phyloP scores from a whole-genome alignment of 2,329 filamentous ascomycete species.

The Colletotrichum cereale region DNA sequence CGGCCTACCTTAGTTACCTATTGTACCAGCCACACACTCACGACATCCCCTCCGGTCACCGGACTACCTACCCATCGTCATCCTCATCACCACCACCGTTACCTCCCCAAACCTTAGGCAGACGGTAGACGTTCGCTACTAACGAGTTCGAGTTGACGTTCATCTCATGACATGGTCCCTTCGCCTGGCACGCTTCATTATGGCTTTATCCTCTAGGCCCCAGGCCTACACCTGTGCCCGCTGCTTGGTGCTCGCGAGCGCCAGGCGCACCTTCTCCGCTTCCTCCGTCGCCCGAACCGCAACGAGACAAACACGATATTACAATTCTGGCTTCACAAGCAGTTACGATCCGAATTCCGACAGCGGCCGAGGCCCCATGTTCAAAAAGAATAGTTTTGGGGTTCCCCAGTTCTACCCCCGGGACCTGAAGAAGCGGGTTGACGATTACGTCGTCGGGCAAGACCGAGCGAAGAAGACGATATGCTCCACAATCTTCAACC shows the following conservation, averaged over 20 bases:
- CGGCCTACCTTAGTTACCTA: conserved; percentile 16
- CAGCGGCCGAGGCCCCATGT: conserved; percentile 70
- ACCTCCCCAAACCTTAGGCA: not conserved
- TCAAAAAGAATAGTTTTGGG: conserved; percentile 67
- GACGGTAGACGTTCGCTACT: not conserved
- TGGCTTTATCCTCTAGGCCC: conserved; percentile 37
- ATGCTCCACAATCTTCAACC: conserved; percentile 94
- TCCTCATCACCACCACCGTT: conserved; percentile 1
- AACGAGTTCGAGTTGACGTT: not conserved
- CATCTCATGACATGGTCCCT: conserved; percentile 23
- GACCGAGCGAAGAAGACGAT: conserved; percentile 94
- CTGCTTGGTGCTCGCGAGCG: conserved; percentile 31
- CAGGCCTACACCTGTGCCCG: conserved; percentile 37
- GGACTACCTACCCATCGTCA: conserved; percentile 9
- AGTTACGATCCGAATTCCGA: conserved; percentile 69
- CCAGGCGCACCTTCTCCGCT: conserved; percentile 45
- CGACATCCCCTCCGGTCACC: conserved; percentile 35
- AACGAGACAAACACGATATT: conserved; percentile 60
- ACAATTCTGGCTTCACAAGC: conserved; percentile 70
- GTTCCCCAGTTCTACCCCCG: conserved; percentile 74
- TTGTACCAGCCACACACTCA: conserved; percentile 19
- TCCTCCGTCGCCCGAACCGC: conserved; percentile 45
- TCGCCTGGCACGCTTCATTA: conserved; percentile 17
- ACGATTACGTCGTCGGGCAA: conserved; percentile 97
- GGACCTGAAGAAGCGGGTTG: conserved; percentile 87